These are phyloP conservation scores for Fusarium xyrophilum DNA, from an alignment of 2,329 filamentous ascomycete genomes.

Conservation along the genomic window DNA sequence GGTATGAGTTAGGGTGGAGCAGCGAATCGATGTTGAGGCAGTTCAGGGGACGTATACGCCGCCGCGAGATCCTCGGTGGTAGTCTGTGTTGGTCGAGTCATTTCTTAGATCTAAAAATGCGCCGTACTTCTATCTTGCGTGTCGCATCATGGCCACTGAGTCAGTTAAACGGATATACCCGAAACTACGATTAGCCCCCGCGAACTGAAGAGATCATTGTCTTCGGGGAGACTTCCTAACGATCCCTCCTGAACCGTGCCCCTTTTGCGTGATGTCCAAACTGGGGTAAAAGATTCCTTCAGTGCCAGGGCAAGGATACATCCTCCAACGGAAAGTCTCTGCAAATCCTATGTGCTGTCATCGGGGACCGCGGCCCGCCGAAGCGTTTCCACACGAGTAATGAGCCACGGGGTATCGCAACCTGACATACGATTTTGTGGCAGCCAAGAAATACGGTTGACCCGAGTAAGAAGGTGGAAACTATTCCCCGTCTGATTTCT, in stretches of 20 bases:
- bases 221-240: not conserved
- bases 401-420: not conserved
- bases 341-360: not conserved
- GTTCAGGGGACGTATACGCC: not conserved
- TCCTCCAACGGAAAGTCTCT: not conserved
- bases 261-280: not conserved
- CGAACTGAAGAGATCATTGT: not conserved
- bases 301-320: not conserved
- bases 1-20: conserved; percentile 16
- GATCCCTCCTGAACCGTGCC: not conserved
- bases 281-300: not conserved
- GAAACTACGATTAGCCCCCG: not conserved
- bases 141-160: not conserved
- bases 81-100: not conserved
- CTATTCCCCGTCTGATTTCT: not conserved
- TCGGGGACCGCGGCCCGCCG: not conserved
- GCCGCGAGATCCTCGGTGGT: not conserved
- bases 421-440: not conserved
- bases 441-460: not conserved
- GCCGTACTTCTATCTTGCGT: not conserved
- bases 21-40: conserved; percentile 10
- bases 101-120: not conserved
- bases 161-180: not conserved
- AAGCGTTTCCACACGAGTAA: not conserved
- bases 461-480: not conserved